Conservation (phyloP, 1,139 yeast species). For the Magnusiomyces ingens region DNA sequence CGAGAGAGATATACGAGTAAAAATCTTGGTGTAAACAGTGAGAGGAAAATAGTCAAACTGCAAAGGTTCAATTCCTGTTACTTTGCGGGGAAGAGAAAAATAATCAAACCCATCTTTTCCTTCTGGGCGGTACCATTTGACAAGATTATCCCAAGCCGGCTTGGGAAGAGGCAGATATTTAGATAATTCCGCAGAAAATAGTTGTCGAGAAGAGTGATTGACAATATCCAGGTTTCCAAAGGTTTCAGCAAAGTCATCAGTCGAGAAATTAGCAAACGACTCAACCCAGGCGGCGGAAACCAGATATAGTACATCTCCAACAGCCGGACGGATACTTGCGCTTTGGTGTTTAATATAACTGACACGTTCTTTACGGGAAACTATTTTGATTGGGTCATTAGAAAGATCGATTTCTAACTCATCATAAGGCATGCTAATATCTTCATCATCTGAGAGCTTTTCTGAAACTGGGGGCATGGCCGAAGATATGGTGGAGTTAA, state of each 20-base stretch:
- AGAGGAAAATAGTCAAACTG: slow-evolving; percentile 9
- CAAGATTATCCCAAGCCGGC: slow-evolving; percentile 11
- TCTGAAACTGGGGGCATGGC: neutral
- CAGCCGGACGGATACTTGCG: neutral
- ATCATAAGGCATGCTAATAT: too few relatives aligned
- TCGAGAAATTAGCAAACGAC: neutral
- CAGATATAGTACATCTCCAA: neutral
- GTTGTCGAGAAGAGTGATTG: slow-evolving; percentile 2
- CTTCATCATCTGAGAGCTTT: neutral
- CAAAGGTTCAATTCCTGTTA: neutral
- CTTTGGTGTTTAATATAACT: too few relatives aligned
- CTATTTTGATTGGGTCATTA: too few relatives aligned
- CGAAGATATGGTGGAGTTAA: neutral
- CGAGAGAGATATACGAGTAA: neutral
- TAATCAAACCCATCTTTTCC: neutral
- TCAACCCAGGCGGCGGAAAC: slow-evolving; percentile 2
- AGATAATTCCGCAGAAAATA: neutral
- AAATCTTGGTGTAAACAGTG: slow-evolving; percentile 5
- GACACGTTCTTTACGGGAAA: too few relatives aligned
- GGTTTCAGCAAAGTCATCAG: neutral
- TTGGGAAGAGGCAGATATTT: slow-evolving; percentile 7
- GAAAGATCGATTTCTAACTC: too few relatives aligned
- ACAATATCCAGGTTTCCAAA: slow-evolving; percentile 14
- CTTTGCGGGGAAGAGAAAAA: slow-evolving; percentile 11
- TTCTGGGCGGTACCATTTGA: slow-evolving; percentile 9